Base-by-base conservation (phyloP, 345 rosid species). In the Lepidium africanum region DNA sequence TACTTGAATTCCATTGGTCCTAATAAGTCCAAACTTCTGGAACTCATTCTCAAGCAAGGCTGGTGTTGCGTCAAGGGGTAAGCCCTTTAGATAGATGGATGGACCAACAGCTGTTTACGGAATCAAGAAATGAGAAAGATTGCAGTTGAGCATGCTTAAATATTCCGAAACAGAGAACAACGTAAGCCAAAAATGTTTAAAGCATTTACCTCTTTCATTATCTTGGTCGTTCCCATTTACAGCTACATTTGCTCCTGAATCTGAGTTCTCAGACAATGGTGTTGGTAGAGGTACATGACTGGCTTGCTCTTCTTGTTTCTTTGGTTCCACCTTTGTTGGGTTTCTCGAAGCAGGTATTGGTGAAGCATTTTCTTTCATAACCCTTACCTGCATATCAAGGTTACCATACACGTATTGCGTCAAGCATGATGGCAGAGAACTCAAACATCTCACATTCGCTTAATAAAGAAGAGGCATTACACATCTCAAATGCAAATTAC, bases 1-100 rank as follows among this genome's bases (percentile, higher is more conserved):
- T 56, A 94, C 86, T 89, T 94, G 97, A 76, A 94, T 80, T 52
- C 97, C 97, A 37, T 80, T 84, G 77, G 71, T 48, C 82, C 81
- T 89, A 36, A 94, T 94, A 48, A 79, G 65, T 73, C 99, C 97
- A 82, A 94, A 94, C 79, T 77, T 91, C 76, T 79, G 92, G 75
- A 89, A 94, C 79, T 94, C 97, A 23, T 79, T 83, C 82, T 94
- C 95, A 65, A 94, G 68, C 71, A 86, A 74, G 65, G 79, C 51
- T 72, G 80, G 84, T 42, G 91, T 82, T 16, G 92, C 87, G 76
- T 75, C 88, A 51, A 77, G 70, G 5, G 97, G 97, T 33, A 91
- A 80, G 32, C 92, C 95, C 82, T 87, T 94, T 25, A 94, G 81
- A 53, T 94, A 91, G 65, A 94, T 83, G 16, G 99, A 94, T 30